These are phyloP conservation scores for Phytophthora ramorum DNA, from an alignment of 352 stramenopile species.

Conservation along the genomic window DNA sequence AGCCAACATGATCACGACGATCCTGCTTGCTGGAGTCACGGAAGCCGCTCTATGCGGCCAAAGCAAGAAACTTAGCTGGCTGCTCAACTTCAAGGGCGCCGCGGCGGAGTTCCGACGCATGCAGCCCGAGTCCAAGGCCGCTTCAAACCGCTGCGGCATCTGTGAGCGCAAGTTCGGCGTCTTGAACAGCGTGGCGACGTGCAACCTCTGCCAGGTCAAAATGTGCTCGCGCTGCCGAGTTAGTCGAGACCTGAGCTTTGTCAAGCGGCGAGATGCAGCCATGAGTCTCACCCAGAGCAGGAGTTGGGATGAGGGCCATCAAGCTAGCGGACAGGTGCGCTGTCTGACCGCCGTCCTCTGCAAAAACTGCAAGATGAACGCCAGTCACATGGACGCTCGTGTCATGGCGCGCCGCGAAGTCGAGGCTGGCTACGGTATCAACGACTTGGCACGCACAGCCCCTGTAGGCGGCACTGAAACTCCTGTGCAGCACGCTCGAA, in stretches of 20 bases:
- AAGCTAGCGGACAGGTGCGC: constrained; percentile 19
- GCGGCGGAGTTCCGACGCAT: constrained; percentile 24
- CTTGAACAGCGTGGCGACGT: constrained; percentile 40
- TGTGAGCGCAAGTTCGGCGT: constrained; percentile 49
- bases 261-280: constrained; percentile 16
- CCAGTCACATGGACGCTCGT: constrained; percentile 31
- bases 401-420: constrained; percentile 32
- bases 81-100: constrained; percentile 32
- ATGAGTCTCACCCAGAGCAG: constrained; percentile 6
- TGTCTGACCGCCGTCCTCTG: constrained; percentile 51
- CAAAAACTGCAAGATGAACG: constrained; percentile 58
- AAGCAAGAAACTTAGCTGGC: constrained; percentile 64
- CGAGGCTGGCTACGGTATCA: constrained; percentile 4
- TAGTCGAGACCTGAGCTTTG: constrained; percentile 35
- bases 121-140: constrained; percentile 11
- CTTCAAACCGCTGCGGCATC: constrained; percentile 36
- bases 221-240: constrained; percentile 54
- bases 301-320: constrained; percentile 28
- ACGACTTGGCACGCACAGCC: constrained; percentile 16
- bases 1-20: constrained; percentile 23
- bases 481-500: constrained; percentile 1
- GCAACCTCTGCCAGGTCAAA: constrained; percentile 39
- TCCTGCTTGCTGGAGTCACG: constrained; percentile 26
- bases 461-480: neutral
- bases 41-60: constrained; percentile 59